phyloP scores from a whole-genome alignment of 192 early-diverging fungal genomes.

The Dimargaris xerosporica region DNA sequence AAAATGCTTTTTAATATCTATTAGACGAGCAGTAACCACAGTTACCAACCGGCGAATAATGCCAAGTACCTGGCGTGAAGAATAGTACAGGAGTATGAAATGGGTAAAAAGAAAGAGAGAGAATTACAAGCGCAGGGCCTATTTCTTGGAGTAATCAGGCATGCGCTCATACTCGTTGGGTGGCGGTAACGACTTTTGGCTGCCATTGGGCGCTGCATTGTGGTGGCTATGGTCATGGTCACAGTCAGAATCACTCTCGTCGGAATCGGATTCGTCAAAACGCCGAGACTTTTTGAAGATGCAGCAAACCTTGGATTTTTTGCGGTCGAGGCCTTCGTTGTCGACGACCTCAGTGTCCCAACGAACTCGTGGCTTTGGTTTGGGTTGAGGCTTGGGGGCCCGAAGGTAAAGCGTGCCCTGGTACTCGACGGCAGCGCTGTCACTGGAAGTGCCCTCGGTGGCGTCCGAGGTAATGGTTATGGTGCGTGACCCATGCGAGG shows the following conservation, averaged over 20 bases:
- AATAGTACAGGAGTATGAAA: not conserved
- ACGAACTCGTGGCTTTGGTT: constrained; percentile 16
- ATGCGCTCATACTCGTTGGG: constrained; percentile 33
- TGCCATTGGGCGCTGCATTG: not conserved
- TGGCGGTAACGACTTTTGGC: constrained; percentile 2
- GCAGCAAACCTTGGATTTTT: constrained; percentile 36
- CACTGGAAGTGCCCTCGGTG: not conserved
- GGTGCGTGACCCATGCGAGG: constrained; percentile 7
- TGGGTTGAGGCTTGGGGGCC: not conserved
- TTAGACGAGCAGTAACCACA: no score
- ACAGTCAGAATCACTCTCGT: constrained; percentile 15
- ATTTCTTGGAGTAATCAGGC: constrained; percentile 14
- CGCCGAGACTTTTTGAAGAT: constrained; percentile 24
- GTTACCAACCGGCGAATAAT: no score
- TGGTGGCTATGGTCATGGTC: constrained; percentile 14
- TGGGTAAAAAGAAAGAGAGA: not conserved
- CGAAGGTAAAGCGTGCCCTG: constrained; percentile 3
- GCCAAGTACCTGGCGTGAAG: no score
- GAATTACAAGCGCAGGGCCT: not conserved
- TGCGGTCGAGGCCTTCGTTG: constrained; percentile 26
- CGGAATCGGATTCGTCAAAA: constrained; percentile 33
- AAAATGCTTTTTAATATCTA: no score
- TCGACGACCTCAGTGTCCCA: constrained; percentile 30
- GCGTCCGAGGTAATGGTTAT: not conserved
- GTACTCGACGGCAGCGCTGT: not conserved